Evolutionary conservation across 1,284 basidiomycete genomes (phyloP), one percentile per base, ranked within the genome.

Genomic region (Ganoderma meredithae): DNA sequence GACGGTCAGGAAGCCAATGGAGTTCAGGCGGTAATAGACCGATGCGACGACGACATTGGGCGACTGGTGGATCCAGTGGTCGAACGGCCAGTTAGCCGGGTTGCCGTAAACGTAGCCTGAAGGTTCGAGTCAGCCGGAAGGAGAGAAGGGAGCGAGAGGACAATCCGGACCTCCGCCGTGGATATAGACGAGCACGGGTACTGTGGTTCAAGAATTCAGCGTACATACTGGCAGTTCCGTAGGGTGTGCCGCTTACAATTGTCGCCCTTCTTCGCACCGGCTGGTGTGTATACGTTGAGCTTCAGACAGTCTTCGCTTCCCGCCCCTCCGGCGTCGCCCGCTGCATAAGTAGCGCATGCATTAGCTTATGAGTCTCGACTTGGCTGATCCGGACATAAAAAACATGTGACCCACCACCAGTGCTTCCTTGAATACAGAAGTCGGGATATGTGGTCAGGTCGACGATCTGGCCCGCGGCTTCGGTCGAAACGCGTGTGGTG

Each of bases 131-230:
- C 47, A 62, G 61, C n/a, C 40, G 44, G 31, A 13, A 17, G 2
- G 31, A 27, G 33, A 52, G 22, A 52, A 52, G 64, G 12, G 25
- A 52, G 47, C 17, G 39, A n/a, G 33, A 40, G 1, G 33, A 49
- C 44, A 25, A 40, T 5, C 66, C 73, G 63, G 62, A 85, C 86
- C 86, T 76, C 90, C 89, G 15, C 90, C 90, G 71, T 92, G 89
- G 43, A 90, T 88, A 74, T 90, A 92, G 4, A 89, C 84, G 36
- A 93, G 78, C 2, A 91, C 90, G 0, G 89, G 90, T 19, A 89
- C 86, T 87, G 31, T 36, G 9, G 3, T 7, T 9, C 0, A 53
- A 27, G 44, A 47, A 40, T 61, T 33, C 15, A 49, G 17, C 12
- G 39, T 60, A 39, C 39, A 39, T 27, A 43, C 22, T n/a, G 0